Percentiles rank a stretch among this genome's conserved stretches.
Evolutionary conservation across 2,329 filamentous ascomycete genomes (phyloP).

Genomic region (Ascochyta pisi): DNA sequence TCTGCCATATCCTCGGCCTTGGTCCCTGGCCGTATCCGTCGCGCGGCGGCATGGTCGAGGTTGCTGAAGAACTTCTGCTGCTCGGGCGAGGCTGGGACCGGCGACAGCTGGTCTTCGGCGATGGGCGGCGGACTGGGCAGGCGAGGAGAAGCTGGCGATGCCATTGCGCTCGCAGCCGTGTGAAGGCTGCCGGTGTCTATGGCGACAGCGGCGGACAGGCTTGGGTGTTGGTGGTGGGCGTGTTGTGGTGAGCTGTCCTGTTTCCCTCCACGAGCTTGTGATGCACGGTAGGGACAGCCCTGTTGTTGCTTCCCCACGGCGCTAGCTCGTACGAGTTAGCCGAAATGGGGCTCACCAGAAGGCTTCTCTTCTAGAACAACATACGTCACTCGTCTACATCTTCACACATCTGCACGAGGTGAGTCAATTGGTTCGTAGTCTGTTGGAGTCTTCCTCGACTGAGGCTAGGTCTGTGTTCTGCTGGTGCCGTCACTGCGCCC

Average conservation of each 20-base stretch:
- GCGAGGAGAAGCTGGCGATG: slow-evolving; percentile 71
- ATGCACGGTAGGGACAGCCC: slow-evolving; percentile 29
- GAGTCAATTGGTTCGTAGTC: not conserved
- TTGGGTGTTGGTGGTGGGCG: not conserved
- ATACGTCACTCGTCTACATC: slow-evolving; percentile 10
- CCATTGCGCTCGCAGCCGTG: slow-evolving; percentile 27
- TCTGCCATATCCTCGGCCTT: slow-evolving; percentile 91
- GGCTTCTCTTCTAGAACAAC: slow-evolving; percentile 8
- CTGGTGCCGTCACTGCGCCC: not conserved
- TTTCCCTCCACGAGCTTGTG: slow-evolving; percentile 20
- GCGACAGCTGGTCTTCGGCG: slow-evolving; percentile 92
- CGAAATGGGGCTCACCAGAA: slow-evolving; percentile 4
- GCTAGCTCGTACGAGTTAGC: slow-evolving; percentile 12
- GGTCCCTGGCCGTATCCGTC: slow-evolving; percentile 90
- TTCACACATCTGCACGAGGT: not conserved
- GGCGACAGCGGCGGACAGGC: not conserved
- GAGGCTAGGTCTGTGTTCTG: not conserved
- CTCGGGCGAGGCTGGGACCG: slow-evolving; percentile 66
- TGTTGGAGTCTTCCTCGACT: not conserved
- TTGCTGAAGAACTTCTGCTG: slow-evolving; percentile 61
- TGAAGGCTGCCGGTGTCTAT: not conserved
- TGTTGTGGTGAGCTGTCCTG: slow-evolving; percentile 21
- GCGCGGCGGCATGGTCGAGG: slow-evolving; percentile 75
- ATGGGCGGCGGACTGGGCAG: slow-evolving; percentile 94
- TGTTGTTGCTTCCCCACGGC: slow-evolving; percentile 18